These are phyloP conservation scores for Starmerella floris DNA, from an alignment of 805 yeast species.

Conservation along the genomic window DNA sequence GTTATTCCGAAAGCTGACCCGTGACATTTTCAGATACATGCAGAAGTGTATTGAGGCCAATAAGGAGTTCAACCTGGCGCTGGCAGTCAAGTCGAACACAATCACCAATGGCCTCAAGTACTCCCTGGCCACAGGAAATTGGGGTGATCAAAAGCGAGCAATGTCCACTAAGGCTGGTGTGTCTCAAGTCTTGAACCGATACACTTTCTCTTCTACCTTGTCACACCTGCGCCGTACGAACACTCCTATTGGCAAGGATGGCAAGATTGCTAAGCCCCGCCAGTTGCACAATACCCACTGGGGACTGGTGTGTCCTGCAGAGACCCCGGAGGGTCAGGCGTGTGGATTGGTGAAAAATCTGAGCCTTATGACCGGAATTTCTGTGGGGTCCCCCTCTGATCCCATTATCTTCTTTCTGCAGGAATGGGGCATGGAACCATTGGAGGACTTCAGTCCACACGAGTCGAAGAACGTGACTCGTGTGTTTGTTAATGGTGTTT, in stretches of 20 bases:
- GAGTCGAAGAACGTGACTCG: constrained; percentile 83
- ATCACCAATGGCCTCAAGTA: constrained; percentile 95
- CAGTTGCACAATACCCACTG: constrained; percentile 98
- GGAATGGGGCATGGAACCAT: constrained; percentile 99
- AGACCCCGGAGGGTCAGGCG: constrained; percentile 99
- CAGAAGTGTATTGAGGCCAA: constrained; percentile 97
- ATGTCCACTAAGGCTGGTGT: constrained; percentile 99
- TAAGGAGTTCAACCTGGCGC: constrained; percentile 87
- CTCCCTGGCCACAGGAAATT: constrained; percentile 97
- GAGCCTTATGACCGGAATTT: constrained; percentile 91
- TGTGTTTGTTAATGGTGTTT: constrained; percentile 94
- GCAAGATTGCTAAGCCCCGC: constrained; percentile 97
- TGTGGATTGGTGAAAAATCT: constrained; percentile 97
- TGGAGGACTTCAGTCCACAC: constrained; percentile 89
- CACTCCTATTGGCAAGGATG: constrained; percentile 98
- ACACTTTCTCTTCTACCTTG: constrained; percentile 94
- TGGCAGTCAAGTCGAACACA: constrained; percentile 94
- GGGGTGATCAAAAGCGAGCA: constrained; percentile 99
- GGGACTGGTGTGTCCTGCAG: constrained; percentile 99
- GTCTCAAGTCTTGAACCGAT: constrained; percentile 93
- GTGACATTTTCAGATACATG: constrained; percentile 95
- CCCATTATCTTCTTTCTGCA: constrained; percentile 85
- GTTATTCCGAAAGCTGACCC: constrained; percentile 84
- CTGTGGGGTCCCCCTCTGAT: constrained; percentile 95
- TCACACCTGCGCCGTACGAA: constrained; percentile 98